Evolutionary conservation across 2,329 filamentous ascomycete species (phyloP), one percentile per base, ranked within the genome.

Genomic region (Aspergillus uvarum): DNA sequence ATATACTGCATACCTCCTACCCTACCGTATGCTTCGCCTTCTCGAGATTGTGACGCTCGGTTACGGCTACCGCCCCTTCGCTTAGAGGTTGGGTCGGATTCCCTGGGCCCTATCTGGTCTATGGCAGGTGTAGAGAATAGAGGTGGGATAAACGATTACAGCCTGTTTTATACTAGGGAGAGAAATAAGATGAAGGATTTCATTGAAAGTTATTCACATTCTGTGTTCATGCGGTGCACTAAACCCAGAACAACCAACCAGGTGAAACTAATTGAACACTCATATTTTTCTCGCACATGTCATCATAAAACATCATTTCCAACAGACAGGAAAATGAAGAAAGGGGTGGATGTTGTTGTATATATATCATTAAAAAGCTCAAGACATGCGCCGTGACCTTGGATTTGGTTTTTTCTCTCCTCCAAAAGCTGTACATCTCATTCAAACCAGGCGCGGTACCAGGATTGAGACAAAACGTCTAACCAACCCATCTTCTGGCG

Each of bases 401-500:
- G 29, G 21, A 44, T 21, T 22, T 32, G 32, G 6, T 55, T 55
- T 55, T 54, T n/a, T 47, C 53, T 22, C 53, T n/a, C n/a, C 35
- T 16, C 12, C 32, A 2, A 47, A 16, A 26, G 44, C 10, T 47
- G 14, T 35, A 26, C 21, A 47, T 48, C 47, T 31, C 21, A 10
- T 16, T 44, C 16, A 6, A 16, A 44, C 16, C 3, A 44, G 14
- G 7, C 29, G 5, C 21, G 6, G 24, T 32, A 35, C 2, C 47
- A 10, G 22, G 11, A 47, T 11, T 14, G 29, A 48, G 24, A 6
- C n/a, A 22, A 47, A 22, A 12, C 8, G 44, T 52, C 59, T 73
- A 88, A 57, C 90, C 91, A 69, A 96, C 90, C 93, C 93, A 96
- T 75, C 88, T 85, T 74, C 93, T 88, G 5, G 91, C 92, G 72